Conservation (phyloP, 306 rosid genomes). For the Pterocarpus santalinus region DNA sequence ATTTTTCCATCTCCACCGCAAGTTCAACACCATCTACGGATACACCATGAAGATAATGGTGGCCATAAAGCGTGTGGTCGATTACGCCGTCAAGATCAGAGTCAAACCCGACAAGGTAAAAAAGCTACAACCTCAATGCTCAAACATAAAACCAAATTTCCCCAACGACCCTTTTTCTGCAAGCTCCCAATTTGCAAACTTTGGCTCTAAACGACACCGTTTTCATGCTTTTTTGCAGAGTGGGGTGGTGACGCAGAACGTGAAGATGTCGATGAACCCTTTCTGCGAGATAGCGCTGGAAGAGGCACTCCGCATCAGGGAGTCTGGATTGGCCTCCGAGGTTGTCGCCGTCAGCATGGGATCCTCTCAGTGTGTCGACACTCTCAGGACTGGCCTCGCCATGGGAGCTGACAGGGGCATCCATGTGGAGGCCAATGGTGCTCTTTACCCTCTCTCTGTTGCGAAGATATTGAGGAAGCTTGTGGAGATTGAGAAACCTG, state of each 20-base stretch:
- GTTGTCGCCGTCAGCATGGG: constrained; percentile 93
- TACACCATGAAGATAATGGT: constrained; percentile 92
- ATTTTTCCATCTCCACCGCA: not conserved
- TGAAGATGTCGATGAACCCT: constrained; percentile 99
- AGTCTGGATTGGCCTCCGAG: constrained; percentile 83
- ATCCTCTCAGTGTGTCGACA: constrained; percentile 74
- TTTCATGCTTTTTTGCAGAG: constrained; percentile 53
- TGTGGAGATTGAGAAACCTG: constrained; percentile 82
- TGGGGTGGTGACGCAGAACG: constrained; percentile 94
- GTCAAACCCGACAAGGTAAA: constrained; percentile 86
- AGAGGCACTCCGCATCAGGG: constrained; percentile 88
- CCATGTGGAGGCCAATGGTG: constrained; percentile 68
- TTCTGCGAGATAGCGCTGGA: constrained; percentile 95
- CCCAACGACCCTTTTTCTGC: not conserved
- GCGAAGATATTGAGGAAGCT: constrained; percentile 84
- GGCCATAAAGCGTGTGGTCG: constrained; percentile 81
- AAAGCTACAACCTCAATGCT: not conserved
- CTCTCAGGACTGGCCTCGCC: constrained; percentile 87
- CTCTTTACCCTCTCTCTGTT: constrained; percentile 74
- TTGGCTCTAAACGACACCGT: constrained; percentile 11
- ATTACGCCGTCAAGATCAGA: constrained; percentile 96
- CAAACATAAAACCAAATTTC: not conserved
- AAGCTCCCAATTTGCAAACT: constrained; percentile 13
- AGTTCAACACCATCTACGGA: not conserved
- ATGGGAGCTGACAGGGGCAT: constrained; percentile 95